Base-by-base conservation (phyloP, 2,329 filamentous ascomycete genomes). In the Dichotomopilus funicola region DNA sequence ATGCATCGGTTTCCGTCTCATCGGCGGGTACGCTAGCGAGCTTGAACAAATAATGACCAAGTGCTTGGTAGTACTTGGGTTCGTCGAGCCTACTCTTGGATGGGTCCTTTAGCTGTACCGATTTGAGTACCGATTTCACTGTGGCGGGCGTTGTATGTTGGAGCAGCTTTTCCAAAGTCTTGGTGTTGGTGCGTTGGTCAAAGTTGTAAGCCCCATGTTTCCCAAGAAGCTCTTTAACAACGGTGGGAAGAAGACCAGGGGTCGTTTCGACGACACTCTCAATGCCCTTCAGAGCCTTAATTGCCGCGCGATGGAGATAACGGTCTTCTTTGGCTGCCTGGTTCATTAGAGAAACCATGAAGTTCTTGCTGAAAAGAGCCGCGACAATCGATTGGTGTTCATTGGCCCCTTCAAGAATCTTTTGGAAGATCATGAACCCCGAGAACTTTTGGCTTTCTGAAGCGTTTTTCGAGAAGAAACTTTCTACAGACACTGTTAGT, bases 401-500 rank as follows among this genome's bases (percentile, higher is more conserved):
- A 36, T 76, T 73, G 7, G 80, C 70, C 3, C 74, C 73, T 45
- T 78, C 73, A 4, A 96, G 73, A 63, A 91, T 82, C 65, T 87
- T 89, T 64, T 87, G 84, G 65, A 96, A 89, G 2, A 97, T 80
- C 65, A 91, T 83, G 71, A 97, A 92, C 0, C 94, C 94, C 70
- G 90, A 91, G 65, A 89, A 90, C 71, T 96, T 97, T 54, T 95
- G 87, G 63, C 91, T 89, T 44, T 91, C 85, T 1, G 91, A 95
- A 6, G 91, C 87, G 9, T 81, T 83, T 55, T 86, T 82, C 5
- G 89, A 86, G 68, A 97, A 96, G 3, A 96, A 78, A 7, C 88
- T 87, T 67, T 92, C 88, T 92, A 60, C 0, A 11, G 19, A 27
- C 2, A 44, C 49, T 12, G 41, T 63, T 70, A 60, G 10, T 55